Conservation (phyloP, 306 rosid species). For the Cucumis melo region DNA sequence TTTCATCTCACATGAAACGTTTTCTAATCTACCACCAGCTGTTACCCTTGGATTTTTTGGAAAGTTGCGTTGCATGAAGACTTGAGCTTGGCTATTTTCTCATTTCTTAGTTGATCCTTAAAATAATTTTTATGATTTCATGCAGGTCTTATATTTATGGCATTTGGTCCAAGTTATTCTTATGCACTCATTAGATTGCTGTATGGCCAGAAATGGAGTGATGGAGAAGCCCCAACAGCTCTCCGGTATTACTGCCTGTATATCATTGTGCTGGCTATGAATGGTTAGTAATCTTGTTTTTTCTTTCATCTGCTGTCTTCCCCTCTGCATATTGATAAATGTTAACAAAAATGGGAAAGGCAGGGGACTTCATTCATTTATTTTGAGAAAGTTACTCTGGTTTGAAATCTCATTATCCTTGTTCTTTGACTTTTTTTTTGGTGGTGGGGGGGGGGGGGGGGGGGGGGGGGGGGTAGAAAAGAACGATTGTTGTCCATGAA, state of each 20-base stretch:
- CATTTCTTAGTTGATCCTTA: background rate
- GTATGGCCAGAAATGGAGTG: constrained; percentile 89
- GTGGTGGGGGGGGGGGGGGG: too few relatives aligned
- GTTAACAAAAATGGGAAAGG: background rate
- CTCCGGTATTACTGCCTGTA: constrained; percentile 72
- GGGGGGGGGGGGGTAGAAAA: background rate
- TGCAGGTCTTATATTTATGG: constrained; percentile 80
- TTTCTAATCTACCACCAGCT: background rate
- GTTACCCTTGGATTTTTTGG: background rate
- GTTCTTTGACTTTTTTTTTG: background rate
- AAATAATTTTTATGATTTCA: background rate
- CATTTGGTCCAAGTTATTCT: constrained; percentile 90
- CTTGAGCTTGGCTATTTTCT: background rate
- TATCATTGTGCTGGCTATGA: constrained; percentile 83
- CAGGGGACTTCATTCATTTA: background rate
- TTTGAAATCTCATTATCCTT: background rate
- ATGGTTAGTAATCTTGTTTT: constrained; percentile 44
- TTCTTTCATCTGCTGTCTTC: background rate
- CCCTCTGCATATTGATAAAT: background rate
- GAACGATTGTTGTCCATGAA: background rate
- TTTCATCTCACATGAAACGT: background rate
- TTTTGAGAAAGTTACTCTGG: background rate
- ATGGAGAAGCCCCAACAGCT: constrained; percentile 84
- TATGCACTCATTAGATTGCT: constrained; percentile 84
- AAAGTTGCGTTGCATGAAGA: background rate